phyloP scores from a whole-genome alignment of 106 monocot species.

The Dioscorea dumetorum region DNA sequence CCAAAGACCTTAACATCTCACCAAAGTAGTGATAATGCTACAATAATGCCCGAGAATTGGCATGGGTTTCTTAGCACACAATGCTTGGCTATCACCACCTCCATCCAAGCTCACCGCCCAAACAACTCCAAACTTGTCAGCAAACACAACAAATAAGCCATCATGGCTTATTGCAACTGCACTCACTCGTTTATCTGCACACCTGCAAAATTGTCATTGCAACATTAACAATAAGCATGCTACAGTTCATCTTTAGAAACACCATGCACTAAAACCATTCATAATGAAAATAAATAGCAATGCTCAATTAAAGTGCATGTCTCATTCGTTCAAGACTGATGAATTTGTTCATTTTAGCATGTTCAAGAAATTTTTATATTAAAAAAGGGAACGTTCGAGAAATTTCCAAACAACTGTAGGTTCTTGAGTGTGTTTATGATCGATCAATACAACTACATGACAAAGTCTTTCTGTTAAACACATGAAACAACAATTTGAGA shows the following conservation, averaged over 20 bases:
- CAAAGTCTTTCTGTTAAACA: not conserved
- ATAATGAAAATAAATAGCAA: too few relatives aligned
- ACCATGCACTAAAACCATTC: too few relatives aligned
- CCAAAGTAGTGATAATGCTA: slow-evolving; percentile 93
- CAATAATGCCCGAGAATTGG: slow-evolving; percentile 89
- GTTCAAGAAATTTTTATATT: too few relatives aligned
- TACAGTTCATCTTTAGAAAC: too few relatives aligned
- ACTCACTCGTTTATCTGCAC: slow-evolving; percentile 74
- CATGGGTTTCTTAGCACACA: slow-evolving; percentile 32
- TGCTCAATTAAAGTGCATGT: too few relatives aligned
- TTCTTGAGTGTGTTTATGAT: too few relatives aligned
- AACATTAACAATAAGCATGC: not conserved
- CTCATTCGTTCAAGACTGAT: too few relatives aligned
- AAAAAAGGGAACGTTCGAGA: too few relatives aligned
- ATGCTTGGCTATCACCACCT: slow-evolving; percentile 16
- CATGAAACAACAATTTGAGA: not conserved
- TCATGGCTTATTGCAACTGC: slow-evolving; percentile 75
- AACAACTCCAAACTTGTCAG: slow-evolving; percentile 93
- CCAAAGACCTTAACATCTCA: slow-evolving; percentile 17
- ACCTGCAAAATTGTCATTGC: slow-evolving; percentile 32
- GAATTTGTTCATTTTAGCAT: too few relatives aligned
- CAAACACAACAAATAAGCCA: slow-evolving; percentile 68
- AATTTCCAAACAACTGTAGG: too few relatives aligned
- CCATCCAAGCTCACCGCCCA: slow-evolving; percentile 51
- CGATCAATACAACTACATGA: too few relatives aligned